These are phyloP conservation scores for Pseudoperonospora humuli DNA, from an alignment of 352 stramenopile genomes.

Conservation along the genomic window DNA sequence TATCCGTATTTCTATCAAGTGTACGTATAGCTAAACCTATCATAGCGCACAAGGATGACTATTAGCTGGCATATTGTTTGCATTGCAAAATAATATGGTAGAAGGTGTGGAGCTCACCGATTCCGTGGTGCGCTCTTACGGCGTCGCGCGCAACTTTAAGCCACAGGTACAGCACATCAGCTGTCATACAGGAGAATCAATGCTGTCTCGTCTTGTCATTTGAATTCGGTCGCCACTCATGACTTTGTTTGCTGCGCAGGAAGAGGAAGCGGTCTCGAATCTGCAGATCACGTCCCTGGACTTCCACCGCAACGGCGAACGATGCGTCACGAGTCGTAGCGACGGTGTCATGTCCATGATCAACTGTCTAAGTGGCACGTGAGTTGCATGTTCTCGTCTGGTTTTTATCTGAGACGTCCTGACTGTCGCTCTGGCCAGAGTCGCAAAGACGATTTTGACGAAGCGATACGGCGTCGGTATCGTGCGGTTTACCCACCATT, in stretches of 20 bases:
- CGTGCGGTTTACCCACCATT: slow-evolving; percentile 72
- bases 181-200: too few species aligned
- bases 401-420: background rate
- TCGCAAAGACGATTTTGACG: slow-evolving; percentile 80
- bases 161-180: slow-evolving; percentile 38
- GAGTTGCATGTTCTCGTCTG: slow-evolving; percentile 13
- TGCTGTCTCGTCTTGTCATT: too few species aligned
- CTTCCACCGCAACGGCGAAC: slow-evolving; percentile 75
- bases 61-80: slow-evolving; percentile 2
- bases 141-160: slow-evolving; percentile 53
- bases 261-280: slow-evolving; percentile 55
- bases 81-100: background rate
- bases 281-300: slow-evolving; percentile 50
- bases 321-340: slow-evolving; percentile 65
- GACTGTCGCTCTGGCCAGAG: slow-evolving; percentile 22
- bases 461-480: slow-evolving; percentile 80
- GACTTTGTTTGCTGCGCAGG: slow-evolving; percentile 11
- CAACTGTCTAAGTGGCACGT: slow-evolving; percentile 80
- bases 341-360: slow-evolving; percentile 76
- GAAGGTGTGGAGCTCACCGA: slow-evolving; percentile 44
- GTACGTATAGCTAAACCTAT: slow-evolving; percentile 1
- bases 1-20: background rate
- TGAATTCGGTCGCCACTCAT: too few species aligned
- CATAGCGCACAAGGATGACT: slow-evolving; percentile 1
- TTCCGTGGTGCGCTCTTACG: slow-evolving; percentile 54